phyloP scores from a whole-genome alignment of 257 asterid genomes.

The Nicotiana attenuata region DNA sequence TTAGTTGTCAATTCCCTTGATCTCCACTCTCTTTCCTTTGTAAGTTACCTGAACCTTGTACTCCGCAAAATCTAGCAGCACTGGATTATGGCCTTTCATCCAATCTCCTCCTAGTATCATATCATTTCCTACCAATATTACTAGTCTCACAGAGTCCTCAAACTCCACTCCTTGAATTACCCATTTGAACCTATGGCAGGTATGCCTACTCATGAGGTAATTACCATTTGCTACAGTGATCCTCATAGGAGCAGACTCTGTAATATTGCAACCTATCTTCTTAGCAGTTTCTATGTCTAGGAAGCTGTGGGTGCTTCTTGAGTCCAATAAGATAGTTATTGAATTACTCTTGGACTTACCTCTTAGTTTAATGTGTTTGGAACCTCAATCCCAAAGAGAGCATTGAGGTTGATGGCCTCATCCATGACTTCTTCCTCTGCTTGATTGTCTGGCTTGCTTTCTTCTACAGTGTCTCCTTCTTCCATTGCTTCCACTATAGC shows the following conservation, averaged over 20 bases:
- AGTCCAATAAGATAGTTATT: not conserved
- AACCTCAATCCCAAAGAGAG: not conserved
- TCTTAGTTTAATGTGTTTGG: not conserved
- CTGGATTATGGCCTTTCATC: not conserved
- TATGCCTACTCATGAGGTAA: no score
- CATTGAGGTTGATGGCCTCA: not conserved
- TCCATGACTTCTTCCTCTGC: not conserved
- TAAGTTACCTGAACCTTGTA: not conserved
- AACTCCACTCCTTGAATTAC: not conserved
- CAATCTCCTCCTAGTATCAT: not conserved
- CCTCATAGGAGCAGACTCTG: not conserved
- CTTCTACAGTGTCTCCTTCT: not conserved
- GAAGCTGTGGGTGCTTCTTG: not conserved
- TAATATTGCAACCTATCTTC: not conserved
- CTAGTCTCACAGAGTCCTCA: not conserved
- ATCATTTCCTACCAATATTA: no score
- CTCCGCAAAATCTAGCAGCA: no score
- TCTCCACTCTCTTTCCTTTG: not conserved
- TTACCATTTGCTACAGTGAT: not conserved
- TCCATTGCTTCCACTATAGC: no score
- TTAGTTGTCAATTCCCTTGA: no score
- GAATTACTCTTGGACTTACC: not conserved
- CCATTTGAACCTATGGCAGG: not conserved
- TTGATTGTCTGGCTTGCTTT: not conserved
- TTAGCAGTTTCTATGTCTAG: not conserved